Percentiles rank a stretch among this genome's conserved stretches.
Evolutionary conservation across 495 filamentous ascomycete species (phyloP).

Genomic region (Aspergillus ostianus): DNA sequence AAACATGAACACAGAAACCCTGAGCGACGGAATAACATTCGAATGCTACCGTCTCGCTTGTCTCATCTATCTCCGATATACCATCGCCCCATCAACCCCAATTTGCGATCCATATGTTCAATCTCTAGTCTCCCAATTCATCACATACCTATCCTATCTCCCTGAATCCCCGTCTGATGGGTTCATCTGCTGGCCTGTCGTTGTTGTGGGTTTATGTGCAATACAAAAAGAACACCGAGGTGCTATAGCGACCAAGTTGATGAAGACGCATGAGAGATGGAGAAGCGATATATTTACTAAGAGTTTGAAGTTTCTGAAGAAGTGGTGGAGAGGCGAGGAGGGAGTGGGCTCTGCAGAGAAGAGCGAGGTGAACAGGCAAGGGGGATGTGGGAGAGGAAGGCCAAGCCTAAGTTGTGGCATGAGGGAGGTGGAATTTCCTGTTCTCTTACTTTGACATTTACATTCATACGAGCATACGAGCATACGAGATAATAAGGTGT

Average conservation of each 20-base stretch:
- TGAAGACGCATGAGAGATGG: conserved; percentile 6
- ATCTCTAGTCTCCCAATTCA: conserved; percentile 10
- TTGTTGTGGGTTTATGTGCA: conserved; percentile 16
- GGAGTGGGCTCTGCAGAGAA: no score
- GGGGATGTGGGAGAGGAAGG: neutral
- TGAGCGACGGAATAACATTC: conserved; percentile 11
- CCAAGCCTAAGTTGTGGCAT: neutral
- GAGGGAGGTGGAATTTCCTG: neutral
- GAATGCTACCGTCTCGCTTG: conserved; percentile 18
- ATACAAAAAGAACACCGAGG: conserved; percentile 9
- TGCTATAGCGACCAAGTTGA: conserved; percentile 11
- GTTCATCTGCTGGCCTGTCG: conserved; percentile 23
- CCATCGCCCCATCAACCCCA: neutral
- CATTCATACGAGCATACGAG: no score
- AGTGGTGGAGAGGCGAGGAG: neutral
- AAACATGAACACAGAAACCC: conserved; percentile 1
- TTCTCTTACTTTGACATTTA: conserved; percentile 4
- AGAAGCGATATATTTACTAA: conserved; percentile 5
- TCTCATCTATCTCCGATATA: conserved; percentile 11
- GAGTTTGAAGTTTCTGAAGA: conserved; percentile 5
- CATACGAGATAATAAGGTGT: no score
- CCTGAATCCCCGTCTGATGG: conserved; percentile 12
- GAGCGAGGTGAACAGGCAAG: no score
- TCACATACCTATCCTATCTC: conserved; percentile 11
- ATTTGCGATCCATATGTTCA: neutral